Base-by-base conservation (phyloP, 345 rosid species). In the Microcos paniculata region DNA sequence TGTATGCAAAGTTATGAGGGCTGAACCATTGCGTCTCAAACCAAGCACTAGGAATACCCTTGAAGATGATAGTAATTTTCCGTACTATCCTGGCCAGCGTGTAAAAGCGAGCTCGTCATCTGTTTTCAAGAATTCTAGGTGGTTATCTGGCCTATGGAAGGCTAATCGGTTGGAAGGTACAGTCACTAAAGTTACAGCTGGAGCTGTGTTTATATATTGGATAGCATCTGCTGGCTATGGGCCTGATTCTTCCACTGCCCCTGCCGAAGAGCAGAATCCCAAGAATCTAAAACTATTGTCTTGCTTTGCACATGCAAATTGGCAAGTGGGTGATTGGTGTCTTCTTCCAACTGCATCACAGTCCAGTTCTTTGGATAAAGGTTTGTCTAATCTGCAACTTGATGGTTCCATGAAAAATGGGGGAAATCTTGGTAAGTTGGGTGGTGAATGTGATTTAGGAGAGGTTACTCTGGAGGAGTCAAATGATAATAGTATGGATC, bases 261-360 rank as follows among this genome's bases (percentile, higher is more conserved):
- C 98, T 75, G 87, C 97, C 46, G 97, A 92, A 85, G 97, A 96
- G 80, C 99, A 94, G 88, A 89, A 81, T 86, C 97, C 98, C 16
- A 90, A 89, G 82, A 86, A 91, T 80, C 84, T 96, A 78, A 91
- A 93, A 83, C 84, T 92, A 82, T 62, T 96, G 83, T 89, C 97
- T 67, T 92, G 93, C 83, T 92, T 94, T 82, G 82, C 92, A 11
- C 98, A 92, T 87, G 91, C 97, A 49, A 91, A 88, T 80, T 96
- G 99, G 98, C 97, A 92, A 85, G 91, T 96, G 30, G 95, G 97
- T 80, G 98, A 94, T 80, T 88, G 97, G 93, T 87, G 93, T 81
- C 97, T 88, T 79, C 89, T 91, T 78, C 91, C 92, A 55, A 80
- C 92, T 62, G 62, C 79, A 73, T 73, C 33, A 26, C 86, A 85